These are phyloP conservation scores for Suillus plorans DNA, from an alignment of 768 basidiomycete species.

Conservation along the genomic window DNA sequence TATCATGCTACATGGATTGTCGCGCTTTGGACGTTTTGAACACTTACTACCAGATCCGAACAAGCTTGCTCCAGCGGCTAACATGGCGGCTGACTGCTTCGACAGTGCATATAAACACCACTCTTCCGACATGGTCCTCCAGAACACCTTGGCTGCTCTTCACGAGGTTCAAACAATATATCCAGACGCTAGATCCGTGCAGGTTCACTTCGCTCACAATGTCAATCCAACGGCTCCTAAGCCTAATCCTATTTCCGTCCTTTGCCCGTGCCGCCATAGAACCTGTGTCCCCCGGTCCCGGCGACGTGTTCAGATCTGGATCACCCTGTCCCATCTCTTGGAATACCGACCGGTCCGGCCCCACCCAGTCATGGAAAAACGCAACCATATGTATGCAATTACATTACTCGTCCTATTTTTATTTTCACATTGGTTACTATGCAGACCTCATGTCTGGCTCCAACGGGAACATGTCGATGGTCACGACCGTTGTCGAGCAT, in stretches of 20 bases:
- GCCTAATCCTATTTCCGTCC: slow-evolving; percentile 9
- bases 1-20: not conserved
- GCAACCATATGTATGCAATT: slow-evolving; percentile 34
- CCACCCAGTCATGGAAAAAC: slow-evolving; percentile 34
- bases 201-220: slow-evolving; percentile 2
- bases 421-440: not conserved
- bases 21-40: not conserved
- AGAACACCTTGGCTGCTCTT: not conserved
- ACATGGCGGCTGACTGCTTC: slow-evolving; percentile 8
- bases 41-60: not conserved
- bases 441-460: slow-evolving; percentile 41
- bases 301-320: slow-evolving; percentile 33
- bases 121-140: not conserved
- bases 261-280: slow-evolving; percentile 21
- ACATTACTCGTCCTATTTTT: not conserved
- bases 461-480: slow-evolving; percentile 34
- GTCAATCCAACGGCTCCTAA: slow-evolving; percentile 7
- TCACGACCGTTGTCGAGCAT: slow-evolving; percentile 27
- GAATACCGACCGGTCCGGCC: slow-evolving; percentile 21
- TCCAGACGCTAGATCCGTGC: not conserved
- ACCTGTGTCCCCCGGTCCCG: slow-evolving; percentile 40
- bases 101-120: not conserved
- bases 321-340: slow-evolving; percentile 36
- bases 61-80: slow-evolving; percentile 7
- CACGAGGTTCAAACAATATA: not conserved